Evolutionary conservation across 192 early-diverging fungal species (phyloP), one percentile per base, ranked within the genome.

Genomic region (Rhizoclosmatium sp.): DNA sequence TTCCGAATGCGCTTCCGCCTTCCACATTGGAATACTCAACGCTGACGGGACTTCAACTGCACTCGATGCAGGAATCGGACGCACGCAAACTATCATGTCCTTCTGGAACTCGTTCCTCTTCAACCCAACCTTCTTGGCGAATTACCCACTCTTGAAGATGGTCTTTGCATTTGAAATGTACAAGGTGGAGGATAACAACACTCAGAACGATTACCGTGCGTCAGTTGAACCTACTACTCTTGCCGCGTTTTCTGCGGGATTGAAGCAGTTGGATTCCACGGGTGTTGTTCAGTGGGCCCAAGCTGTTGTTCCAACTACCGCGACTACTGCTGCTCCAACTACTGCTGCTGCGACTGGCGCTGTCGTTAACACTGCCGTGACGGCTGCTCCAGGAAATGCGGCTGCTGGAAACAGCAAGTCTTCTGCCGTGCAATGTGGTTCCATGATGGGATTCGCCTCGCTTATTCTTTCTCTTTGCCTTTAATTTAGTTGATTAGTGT

Each of bases 51-150:
- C 16, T 19, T 71, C 69, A 14, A 71, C 46, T 23, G 14, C 69
- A 14, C 47, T 71, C 47, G 42, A 39, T 56, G 47, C 56, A 4
- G 69, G 69, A 21, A 49, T 54, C 9, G 69, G 69, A 12, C 46
- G 39, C 7, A 39, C 16, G 4, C 4, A n/a, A 47, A 71, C 69
- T n/a, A 21, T 56, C n/a, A 71, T 71, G 69, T 46, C 56, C 59
- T 75, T 75, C 51, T 80, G 72, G 71, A 80, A 80, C 58, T 46
- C 62, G 1, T 67, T 80, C 67, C 61, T 80, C 40, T 80, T 80
- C 66, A 75, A 74, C 66, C 47, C 31, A 9, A 59, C 60, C 1
- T 75, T 80, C 48, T 42, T 61, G 9, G 3, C 31, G 16, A 9
- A 21, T 19, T 80, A 80, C 46, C 71, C 79, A 1, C 39, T 56